phyloP scores from a whole-genome alignment of 768 basidiomycete genomes.

The Lanmaoa rubissima region DNA sequence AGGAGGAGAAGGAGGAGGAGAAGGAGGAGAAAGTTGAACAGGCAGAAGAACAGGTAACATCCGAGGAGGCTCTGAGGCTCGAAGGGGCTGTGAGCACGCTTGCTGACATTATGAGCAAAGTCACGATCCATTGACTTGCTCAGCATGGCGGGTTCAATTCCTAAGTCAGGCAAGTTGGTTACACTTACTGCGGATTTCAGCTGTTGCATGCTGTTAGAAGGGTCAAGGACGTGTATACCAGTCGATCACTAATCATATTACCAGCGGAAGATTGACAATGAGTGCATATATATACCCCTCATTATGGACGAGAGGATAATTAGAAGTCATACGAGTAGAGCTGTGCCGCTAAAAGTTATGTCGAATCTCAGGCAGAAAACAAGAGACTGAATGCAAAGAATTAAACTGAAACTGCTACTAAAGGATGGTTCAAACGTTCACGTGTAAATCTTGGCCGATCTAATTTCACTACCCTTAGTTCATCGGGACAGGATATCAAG shows the following conservation, averaged over 20 bases:
- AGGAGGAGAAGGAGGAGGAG: slow-evolving; percentile 14
- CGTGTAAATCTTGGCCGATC: neutral
- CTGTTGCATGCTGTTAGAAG: slow-evolving; percentile 1
- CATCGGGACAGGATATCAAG: neutral
- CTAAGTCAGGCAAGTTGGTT: neutral
- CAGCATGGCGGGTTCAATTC: neutral
- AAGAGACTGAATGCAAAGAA: too few species aligned
- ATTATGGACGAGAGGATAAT: neutral
- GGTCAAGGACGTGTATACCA: slow-evolving; percentile 25
- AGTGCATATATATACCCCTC: slow-evolving; percentile 2
- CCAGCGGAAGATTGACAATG: neutral
- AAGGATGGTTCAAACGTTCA: neutral
- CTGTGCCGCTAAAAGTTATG: neutral
- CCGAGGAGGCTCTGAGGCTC: slow-evolving; percentile 25
- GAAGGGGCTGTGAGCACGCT: slow-evolving; percentile 53
- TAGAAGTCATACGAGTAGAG: neutral
- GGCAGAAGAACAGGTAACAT: slow-evolving; percentile 19
- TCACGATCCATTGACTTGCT: slow-evolving; percentile 40
- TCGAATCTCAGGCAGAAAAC: neutral
- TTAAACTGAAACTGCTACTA: neutral
- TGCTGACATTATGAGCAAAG: slow-evolving; percentile 65
- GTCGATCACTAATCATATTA: slow-evolving; percentile 12
- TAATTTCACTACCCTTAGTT: neutral
- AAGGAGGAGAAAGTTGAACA: slow-evolving; percentile 24
- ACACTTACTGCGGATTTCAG: slow-evolving; percentile 1